These are phyloP conservation scores for Lasiosphaeria hispida DNA, from an alignment of 495 filamentous ascomycete genomes.

Conservation along the genomic window DNA sequence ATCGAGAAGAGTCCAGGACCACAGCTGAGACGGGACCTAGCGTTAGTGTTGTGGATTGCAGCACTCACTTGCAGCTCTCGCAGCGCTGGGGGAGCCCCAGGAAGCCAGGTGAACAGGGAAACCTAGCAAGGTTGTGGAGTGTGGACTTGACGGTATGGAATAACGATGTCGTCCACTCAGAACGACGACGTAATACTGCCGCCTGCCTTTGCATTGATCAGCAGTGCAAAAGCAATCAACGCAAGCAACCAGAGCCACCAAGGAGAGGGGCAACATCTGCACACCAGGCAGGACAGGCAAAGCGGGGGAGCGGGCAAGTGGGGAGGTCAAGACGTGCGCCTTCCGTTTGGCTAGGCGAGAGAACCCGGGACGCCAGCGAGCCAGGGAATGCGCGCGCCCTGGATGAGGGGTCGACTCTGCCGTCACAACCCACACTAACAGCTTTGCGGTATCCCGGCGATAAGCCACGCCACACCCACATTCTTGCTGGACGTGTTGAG, in stretches of 20 bases:
- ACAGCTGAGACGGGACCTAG: too few species aligned
- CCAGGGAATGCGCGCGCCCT: background rate
- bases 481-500: too few species aligned
- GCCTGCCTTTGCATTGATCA: conserved; percentile 15
- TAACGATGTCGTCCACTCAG: conserved; percentile 13
- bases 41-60: too few species aligned
- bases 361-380: background rate
- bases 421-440: conserved; percentile 25
- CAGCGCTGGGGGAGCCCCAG: too few species aligned
- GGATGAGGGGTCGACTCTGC: conserved; percentile 18
- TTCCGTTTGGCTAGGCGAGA: conserved; percentile 8
- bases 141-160: background rate
- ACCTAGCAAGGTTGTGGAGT: background rate
- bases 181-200: conserved; percentile 31
- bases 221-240: conserved; percentile 13
- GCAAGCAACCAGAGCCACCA: background rate
- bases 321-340: conserved; percentile 2
- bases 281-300: conserved; percentile 3
- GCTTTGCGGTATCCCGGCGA: conserved; percentile 14
- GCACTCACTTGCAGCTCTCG: too few species aligned
- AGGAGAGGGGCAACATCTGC: background rate
- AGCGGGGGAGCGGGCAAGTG: background rate
- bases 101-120: conserved; percentile 2
- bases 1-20: background rate
- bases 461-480: background rate